phyloP scores from a whole-genome alignment of 2,329 filamentous ascomycete species.

The Rutstroemia sydowiana region DNA sequence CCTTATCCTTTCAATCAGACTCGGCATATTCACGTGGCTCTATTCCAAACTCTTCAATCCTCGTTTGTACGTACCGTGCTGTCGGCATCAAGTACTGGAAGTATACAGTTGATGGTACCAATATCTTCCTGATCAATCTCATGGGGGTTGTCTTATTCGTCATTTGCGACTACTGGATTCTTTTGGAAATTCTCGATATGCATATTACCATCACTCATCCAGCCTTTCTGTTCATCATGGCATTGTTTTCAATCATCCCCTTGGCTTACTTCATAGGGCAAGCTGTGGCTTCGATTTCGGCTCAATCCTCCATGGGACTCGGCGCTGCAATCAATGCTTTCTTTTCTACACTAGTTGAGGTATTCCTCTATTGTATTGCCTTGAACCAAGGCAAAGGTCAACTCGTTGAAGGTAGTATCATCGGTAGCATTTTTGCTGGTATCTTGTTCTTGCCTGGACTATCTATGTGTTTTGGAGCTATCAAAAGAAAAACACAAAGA shows the following conservation, averaged over 20 bases:
- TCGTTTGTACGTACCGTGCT: slow-evolving; percentile 94
- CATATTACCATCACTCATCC: slow-evolving; percentile 68
- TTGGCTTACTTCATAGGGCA: slow-evolving; percentile 98
- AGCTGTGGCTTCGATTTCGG: slow-evolving; percentile 95
- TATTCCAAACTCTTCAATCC: slow-evolving; percentile 72
- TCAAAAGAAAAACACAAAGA: slow-evolving; percentile 95
- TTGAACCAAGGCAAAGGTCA: slow-evolving; percentile 86
- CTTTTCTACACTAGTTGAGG: slow-evolving; percentile 95
- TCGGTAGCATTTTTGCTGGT: slow-evolving; percentile 96
- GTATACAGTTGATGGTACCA: slow-evolving; percentile 96
- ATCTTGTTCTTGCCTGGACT: slow-evolving; percentile 89
- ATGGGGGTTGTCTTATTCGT: slow-evolving; percentile 90
- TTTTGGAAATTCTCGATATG: slow-evolving; percentile 61
- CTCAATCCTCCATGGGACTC: slow-evolving; percentile 96
- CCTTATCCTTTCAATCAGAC: slow-evolving; percentile 88
- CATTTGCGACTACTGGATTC: slow-evolving; percentile 83
- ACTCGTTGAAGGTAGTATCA: slow-evolving; percentile 92
- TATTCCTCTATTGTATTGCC: slow-evolving; percentile 94
- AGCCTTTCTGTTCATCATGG: slow-evolving; percentile 77
- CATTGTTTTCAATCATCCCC: slow-evolving; percentile 87
- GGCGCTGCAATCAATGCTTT: slow-evolving; percentile 97
- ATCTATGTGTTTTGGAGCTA: slow-evolving; percentile 97
- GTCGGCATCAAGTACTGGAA: slow-evolving; percentile 97
- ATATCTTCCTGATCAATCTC: slow-evolving; percentile 97
- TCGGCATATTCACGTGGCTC: slow-evolving; percentile 65